Evolutionary conservation across 2,329 filamentous ascomycete species (phyloP).

Genomic region (Pseudogymnoascus sp.): DNA sequence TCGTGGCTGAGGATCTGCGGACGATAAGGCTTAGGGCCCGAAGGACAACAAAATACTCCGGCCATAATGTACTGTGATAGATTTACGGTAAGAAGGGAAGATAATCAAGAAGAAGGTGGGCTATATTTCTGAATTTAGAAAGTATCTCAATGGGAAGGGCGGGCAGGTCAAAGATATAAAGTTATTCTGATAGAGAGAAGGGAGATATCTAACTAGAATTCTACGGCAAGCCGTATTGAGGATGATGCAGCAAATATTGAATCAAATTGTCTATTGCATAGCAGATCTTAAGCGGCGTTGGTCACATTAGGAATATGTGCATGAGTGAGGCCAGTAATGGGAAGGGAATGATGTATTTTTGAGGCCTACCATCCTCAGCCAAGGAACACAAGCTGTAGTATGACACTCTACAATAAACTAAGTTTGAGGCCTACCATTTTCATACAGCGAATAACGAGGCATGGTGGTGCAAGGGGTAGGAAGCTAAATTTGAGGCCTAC

Average conservation of each 20-base stretch:
- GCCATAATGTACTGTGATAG: neutral
- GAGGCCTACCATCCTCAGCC: neutral
- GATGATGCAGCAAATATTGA: neutral
- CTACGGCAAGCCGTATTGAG: neutral
- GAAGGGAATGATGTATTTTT: neutral
- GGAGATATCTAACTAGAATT: neutral
- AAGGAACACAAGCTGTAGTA: neutral
- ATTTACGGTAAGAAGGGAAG: neutral
- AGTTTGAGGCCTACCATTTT: neutral
- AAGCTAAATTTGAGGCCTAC: slow-evolving; percentile 6
- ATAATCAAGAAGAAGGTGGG: neutral
- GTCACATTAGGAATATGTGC: neutral
- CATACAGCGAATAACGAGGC: neutral
- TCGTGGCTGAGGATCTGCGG: neutral
- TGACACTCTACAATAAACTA: neutral
- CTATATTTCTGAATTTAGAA: neutral
- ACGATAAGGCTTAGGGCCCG: neutral
- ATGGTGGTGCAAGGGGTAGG: neutral
- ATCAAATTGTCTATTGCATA: neutral
- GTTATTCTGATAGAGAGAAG: neutral
- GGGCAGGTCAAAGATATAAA: neutral
- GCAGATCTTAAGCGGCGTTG: neutral
- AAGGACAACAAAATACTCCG: slow-evolving; percentile 3
- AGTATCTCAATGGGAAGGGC: neutral
- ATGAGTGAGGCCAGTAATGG: neutral